Percentiles rank a stretch among this genome's conserved stretches.
Evolutionary conservation across 805 yeast genomes (phyloP).

Genomic region (Scheffersomyces coipomensis): DNA sequence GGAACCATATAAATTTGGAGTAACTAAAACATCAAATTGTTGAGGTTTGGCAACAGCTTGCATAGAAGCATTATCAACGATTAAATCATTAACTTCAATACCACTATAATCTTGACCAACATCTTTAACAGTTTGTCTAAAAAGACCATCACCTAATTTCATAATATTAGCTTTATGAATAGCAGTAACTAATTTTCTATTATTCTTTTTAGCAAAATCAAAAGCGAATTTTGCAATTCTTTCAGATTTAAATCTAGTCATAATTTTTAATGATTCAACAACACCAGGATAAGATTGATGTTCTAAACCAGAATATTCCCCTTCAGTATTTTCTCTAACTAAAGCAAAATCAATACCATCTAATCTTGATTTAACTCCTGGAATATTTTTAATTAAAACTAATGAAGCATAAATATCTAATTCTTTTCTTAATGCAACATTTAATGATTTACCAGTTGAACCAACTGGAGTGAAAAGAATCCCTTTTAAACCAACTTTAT

Average conservation of each 20-base stretch:
- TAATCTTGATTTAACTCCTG: conserved; percentile 90
- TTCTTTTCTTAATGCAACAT: conserved; percentile 95
- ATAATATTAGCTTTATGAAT: conserved; percentile 99
- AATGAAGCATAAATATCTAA: conserved; percentile 93
- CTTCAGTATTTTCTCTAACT: conserved; percentile 98
- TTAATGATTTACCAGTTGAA: conserved; percentile 76
- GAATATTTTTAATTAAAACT: conserved; percentile 89
- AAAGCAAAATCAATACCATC: conserved; percentile 88
- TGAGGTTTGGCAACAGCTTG: conserved; percentile 98
- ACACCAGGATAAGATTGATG: conserved; percentile 98
- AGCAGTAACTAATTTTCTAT: conserved; percentile 91
- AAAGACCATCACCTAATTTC: conserved; percentile 98
- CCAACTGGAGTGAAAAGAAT: conserved; percentile 88
- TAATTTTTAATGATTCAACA: conserved; percentile 93
- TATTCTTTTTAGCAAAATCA: conserved; percentile 89
- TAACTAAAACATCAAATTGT: conserved; percentile 96
- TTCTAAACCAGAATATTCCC: conserved; percentile 97
- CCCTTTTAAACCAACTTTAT: conserved; percentile 96
- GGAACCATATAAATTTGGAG: conserved; percentile 98
- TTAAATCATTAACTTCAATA: conserved; percentile 82
- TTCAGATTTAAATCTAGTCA: conserved; percentile 92
- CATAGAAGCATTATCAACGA: conserved; percentile 98
- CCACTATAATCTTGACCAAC: conserved; percentile 84
- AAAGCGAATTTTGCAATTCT: conserved; percentile 97
- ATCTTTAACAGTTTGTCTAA: conserved; percentile 89